Percentiles rank a stretch among this genome's conserved stretches.
phyloP scores from a whole-genome alignment of 345 rosid species.

The Citrus trifoliata region DNA sequence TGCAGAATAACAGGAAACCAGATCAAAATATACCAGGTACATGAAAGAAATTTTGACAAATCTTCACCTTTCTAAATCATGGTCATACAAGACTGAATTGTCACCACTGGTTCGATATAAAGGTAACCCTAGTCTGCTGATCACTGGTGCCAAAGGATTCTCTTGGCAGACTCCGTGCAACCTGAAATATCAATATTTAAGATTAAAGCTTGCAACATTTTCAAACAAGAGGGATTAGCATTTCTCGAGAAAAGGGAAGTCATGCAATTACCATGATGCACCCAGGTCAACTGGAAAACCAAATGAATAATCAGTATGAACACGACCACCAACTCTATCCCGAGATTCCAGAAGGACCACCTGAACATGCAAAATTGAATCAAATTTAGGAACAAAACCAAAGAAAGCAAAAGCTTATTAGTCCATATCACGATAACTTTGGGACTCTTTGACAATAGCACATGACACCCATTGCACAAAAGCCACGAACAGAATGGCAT shows the following conservation, averaged over 20 bases:
- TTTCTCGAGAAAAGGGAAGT: neutral
- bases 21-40: neutral
- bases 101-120: slow-evolving; percentile 94
- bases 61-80: slow-evolving; percentile 85
- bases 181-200: slow-evolving; percentile 41
- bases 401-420: neutral
- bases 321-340: slow-evolving; percentile 83
- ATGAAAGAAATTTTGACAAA: neutral
- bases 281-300: slow-evolving; percentile 97
- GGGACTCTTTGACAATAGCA: too few relatives aligned
- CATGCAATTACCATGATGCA: slow-evolving; percentile 70
- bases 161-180: slow-evolving; percentile 92
- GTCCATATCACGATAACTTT: too few relatives aligned
- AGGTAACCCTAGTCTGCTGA: slow-evolving; percentile 84
- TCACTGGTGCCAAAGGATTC: slow-evolving; percentile 88
- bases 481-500: neutral
- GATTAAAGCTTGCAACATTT: neutral
- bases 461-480: neutral
- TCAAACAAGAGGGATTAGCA: neutral
- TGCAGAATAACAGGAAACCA: neutral
- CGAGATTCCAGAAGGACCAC: slow-evolving; percentile 83
- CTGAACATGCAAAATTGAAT: slow-evolving; percentile 28
- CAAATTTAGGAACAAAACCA: slow-evolving; percentile 2
- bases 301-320: slow-evolving; percentile 75
- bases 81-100: slow-evolving; percentile 91